These are phyloP conservation scores for Cordyceps pruinosa DNA, from an alignment of 2,329 filamentous ascomycete genomes.

Conservation along the genomic window DNA sequence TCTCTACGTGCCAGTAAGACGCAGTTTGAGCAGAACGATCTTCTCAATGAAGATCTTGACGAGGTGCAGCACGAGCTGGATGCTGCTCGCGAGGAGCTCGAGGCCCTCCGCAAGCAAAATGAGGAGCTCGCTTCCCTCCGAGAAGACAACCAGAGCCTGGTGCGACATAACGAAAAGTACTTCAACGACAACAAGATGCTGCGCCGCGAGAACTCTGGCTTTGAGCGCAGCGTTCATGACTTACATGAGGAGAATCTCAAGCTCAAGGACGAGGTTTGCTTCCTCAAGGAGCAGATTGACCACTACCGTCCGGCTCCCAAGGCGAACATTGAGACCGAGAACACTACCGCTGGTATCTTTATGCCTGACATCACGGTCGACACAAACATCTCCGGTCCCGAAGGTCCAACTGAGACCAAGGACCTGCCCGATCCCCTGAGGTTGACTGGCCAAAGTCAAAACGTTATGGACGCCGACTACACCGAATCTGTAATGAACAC, in stretches of 20 bases:
- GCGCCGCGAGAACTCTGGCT: slow-evolving; percentile 40
- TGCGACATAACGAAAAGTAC: slow-evolving; percentile 49
- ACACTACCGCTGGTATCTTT: slow-evolving; percentile 24
- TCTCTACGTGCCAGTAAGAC: slow-evolving; percentile 37
- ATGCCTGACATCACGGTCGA: slow-evolving; percentile 18
- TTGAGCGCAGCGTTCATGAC: slow-evolving; percentile 38
- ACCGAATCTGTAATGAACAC: slow-evolving; percentile 24
- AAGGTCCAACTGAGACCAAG: slow-evolving; percentile 26
- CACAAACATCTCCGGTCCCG: slow-evolving; percentile 23
- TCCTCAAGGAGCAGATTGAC: slow-evolving; percentile 38
- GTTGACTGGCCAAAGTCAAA: slow-evolving; percentile 6
- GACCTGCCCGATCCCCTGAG: slow-evolving; percentile 20
- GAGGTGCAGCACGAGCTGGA: slow-evolving; percentile 36
- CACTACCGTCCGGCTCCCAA: slow-evolving; percentile 33
- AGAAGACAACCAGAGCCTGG: slow-evolving; percentile 45
- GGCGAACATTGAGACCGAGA: slow-evolving; percentile 30
- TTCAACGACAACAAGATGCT: slow-evolving; percentile 47
- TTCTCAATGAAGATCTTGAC: slow-evolving; percentile 34
- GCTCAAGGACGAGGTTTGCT: slow-evolving; percentile 41
- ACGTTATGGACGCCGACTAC: slow-evolving; percentile 21
- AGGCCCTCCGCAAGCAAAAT: neutral
- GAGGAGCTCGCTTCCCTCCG: slow-evolving; percentile 17
- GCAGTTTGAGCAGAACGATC: slow-evolving; percentile 23
- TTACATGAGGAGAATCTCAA: slow-evolving; percentile 41
- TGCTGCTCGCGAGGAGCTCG: slow-evolving; percentile 22